Evolutionary conservation across 2,329 filamentous ascomycete genomes (phyloP), one percentile per base, ranked within the genome.

Genomic region (Didymella segeticola): DNA sequence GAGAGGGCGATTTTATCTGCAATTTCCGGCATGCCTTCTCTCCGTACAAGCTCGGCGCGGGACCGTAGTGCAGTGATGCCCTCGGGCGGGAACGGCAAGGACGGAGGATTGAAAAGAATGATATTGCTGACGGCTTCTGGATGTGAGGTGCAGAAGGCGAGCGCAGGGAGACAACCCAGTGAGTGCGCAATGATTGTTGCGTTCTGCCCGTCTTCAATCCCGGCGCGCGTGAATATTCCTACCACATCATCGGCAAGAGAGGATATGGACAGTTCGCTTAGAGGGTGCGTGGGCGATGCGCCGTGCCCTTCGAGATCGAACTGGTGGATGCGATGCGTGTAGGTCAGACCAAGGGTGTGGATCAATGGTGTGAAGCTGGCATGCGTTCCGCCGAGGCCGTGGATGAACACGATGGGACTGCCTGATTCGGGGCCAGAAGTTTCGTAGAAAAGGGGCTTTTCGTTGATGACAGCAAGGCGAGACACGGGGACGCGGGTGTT

Each of bases 281-380:
- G 68, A 0, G 82, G 77, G 8, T 75, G 77, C 0, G 82, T 83
- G 0, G 82, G 82, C 1, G 80, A 82, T 6, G 81, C 70, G 0
- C 83, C 83, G 56, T 84, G 82, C 2, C 83, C 83, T 66, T 86
- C 83, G 2, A 86, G 70, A 56, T 86, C 83, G 52, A 79, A 79
- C 0, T 83, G 62, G 53, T 82, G 77, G 5, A 78, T 54, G 1
- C 61, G 70, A 58, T 75, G 66, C 2, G 65, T 60, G 11, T 67
- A 56, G 4, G 58, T 50, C 9, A 77, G 69, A 2, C 50, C 59
- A 0, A 80, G 58, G 1, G 63, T 57, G 1, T 71, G 56, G 22
- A 82, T 71, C 6, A 85, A 62, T 0, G 83, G 81, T 0, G 63
- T 68, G 64, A 75, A 85, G 60, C 71, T 79, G 4, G 77, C 74